Percentiles rank a stretch among this genome's conserved stretches.
Conservation (phyloP, 2,329 filamentous ascomycete species). For the Phyllosticta citrichinensis region DNA sequence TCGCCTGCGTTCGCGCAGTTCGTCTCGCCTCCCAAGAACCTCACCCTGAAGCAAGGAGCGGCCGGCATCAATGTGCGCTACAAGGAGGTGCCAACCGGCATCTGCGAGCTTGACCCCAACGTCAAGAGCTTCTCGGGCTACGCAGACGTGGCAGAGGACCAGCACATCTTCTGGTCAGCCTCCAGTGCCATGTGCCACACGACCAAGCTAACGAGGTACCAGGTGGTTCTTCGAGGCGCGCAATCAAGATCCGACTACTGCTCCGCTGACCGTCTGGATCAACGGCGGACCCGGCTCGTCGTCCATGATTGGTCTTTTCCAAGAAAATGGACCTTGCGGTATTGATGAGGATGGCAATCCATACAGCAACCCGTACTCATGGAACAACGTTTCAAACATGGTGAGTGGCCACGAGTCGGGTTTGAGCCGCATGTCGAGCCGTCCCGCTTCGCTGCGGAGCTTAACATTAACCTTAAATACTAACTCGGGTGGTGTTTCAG, state of each 20-base stretch:
- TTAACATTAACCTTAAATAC: neutral
- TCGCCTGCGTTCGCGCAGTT: conserved; percentile 29
- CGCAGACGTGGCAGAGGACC: conserved; percentile 40
- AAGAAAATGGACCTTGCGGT: conserved; percentile 44
- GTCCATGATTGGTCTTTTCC: conserved; percentile 47
- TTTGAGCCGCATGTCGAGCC: neutral
- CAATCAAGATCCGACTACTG: conserved; percentile 38
- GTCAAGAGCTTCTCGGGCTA: conserved; percentile 49
- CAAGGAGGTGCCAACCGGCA: conserved; percentile 45
- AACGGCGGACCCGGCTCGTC: conserved; percentile 46
- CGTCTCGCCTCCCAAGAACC: conserved; percentile 34
- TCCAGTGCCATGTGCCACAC: rapidly evolving
- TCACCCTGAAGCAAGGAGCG: conserved; percentile 34
- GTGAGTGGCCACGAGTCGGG: conserved; percentile 4
- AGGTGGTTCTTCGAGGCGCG: conserved; percentile 46
- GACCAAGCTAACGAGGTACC: neutral
- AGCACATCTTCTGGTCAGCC: conserved; percentile 45
- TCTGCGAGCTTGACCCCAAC: conserved; percentile 46
- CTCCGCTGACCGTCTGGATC: conserved; percentile 52
- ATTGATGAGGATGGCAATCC: conserved; percentile 38
- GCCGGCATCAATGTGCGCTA: conserved; percentile 46
- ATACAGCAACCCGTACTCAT: conserved; percentile 52
- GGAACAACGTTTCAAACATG: conserved; percentile 56
- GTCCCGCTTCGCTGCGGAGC: neutral
- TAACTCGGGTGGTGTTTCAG: conserved; percentile 8